Base-by-base conservation (phyloP, 1,284 basidiomycete species). In the Ceratobasidium sp. region DNA sequence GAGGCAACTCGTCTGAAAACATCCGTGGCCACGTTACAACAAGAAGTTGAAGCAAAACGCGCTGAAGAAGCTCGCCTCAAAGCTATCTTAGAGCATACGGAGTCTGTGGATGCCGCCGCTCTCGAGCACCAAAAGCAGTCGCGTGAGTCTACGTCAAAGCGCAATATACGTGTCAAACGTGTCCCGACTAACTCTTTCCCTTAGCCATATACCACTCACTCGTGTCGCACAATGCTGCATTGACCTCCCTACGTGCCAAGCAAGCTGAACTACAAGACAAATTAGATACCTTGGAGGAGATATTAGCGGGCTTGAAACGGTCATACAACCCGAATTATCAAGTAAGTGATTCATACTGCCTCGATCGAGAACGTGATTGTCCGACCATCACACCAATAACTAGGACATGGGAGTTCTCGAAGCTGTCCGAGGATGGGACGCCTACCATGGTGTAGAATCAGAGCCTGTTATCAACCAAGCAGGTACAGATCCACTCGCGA, bases 281-380 rank as follows among this genome's bases (percentile, higher is more conserved):
- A 76, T 89, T 97, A 79, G 87, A 89, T 76, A 87, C 89, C 31
- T 88, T 99, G 1, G 91, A 92, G n/a, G 88, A 91, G n/a, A 93
- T 99, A 66, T 87, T 99, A 17, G 89, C 91, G 75, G 87, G 91
- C 47, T 88, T 99, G 2, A 89, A 94, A 14, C 88, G 89, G 9
- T 92, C 92, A 0, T 99, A 98, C 85, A 99, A 99, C 83, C 97
- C 97, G 27, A 99, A 99, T 83, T 98, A 98, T 82, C 95, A 97
- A 82, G 69, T 62, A 29, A 57, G 51, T 44, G n/a, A 51, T 19
- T 24, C 22, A 17, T 14, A 47, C 4, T 41, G 11, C 19, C 7
- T 27, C 9, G 45, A 17, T 17, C 14, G 5, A 17, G 2, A 19
- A 36, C 57, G 14, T 22, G 17, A 29, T 33, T 31, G 22, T 15